Evolutionary conservation across 2,329 filamentous ascomycete genomes (phyloP).

Genomic region (Pestalotiopsis sp.): DNA sequence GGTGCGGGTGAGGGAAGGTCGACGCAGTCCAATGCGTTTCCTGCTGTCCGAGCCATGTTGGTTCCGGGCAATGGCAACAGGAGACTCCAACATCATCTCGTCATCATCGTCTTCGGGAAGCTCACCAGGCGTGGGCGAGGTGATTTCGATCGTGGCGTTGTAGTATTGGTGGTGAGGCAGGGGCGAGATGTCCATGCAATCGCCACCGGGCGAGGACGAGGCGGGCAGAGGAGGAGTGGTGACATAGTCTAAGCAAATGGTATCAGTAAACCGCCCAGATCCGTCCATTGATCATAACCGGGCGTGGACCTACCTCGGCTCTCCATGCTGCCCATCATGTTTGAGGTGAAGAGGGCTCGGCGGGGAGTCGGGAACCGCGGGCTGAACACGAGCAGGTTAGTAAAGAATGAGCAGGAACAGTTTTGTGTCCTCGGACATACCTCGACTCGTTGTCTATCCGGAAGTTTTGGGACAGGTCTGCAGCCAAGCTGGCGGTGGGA

Average conservation of each 20-base stretch:
- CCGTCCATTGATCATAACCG: conserved; percentile 5
- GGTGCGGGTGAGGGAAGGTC: conserved; percentile 73
- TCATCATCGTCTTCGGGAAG: conserved; percentile 43
- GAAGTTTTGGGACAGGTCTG: conserved; percentile 96
- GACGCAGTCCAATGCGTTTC: conserved; percentile 64
- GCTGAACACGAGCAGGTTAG: conserved; percentile 45
- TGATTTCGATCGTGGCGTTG: conserved; percentile 64
- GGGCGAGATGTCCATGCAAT: conserved; percentile 92
- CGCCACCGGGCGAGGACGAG: conserved; percentile 79
- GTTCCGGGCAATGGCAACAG: conserved; percentile 46
- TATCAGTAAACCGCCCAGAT: conserved; percentile 17
- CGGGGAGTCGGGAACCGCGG: conserved; percentile 82
- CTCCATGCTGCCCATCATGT: conserved; percentile 61
- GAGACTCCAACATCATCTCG: conserved; percentile 58
- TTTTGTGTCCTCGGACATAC: conserved; percentile 53
- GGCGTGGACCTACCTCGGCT: conserved; percentile 55
- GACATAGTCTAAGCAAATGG: conserved; percentile 60
- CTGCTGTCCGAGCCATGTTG: conserved; percentile 59
- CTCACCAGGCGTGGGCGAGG: conserved; percentile 69
- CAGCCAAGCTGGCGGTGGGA: conserved; percentile 85
- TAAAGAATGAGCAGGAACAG: not conserved
- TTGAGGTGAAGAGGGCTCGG: conserved; percentile 79
- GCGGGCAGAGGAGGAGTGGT: conserved; percentile 79
- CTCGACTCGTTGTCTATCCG: conserved; percentile 83
- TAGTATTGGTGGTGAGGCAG: conserved; percentile 83